Conservation (phyloP, 1,139 yeast species). For the Casaregolazyma lundiana region DNA sequence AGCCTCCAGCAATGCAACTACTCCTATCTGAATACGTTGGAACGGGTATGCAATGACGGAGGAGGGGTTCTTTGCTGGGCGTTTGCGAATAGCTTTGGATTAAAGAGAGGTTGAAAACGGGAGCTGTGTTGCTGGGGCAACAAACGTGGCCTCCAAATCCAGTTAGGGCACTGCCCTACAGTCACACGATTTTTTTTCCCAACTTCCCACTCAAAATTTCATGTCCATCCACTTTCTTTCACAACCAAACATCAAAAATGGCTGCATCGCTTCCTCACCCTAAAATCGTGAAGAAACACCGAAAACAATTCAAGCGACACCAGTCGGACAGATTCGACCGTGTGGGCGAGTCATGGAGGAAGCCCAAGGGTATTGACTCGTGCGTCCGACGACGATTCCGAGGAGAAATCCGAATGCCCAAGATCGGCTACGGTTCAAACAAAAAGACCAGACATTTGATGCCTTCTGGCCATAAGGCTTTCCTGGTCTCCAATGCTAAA, state of each 20-base stretch:
- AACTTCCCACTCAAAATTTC: slow-evolving; percentile 8
- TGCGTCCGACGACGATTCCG: slow-evolving; percentile 99
- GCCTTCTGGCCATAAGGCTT: slow-evolving; percentile 98
- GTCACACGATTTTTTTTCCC: background rate
- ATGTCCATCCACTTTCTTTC: background rate
- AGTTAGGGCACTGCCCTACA: slow-evolving; percentile 1
- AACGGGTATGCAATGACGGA: background rate
- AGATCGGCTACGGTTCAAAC: slow-evolving; percentile 99
- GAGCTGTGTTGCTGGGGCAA: slow-evolving; percentile 6
- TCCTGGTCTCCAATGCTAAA: slow-evolving; percentile 85
- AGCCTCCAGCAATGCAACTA: too few relatives aligned
- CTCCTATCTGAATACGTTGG: background rate
- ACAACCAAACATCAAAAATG: slow-evolving; percentile 44
- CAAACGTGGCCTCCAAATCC: too few relatives aligned
- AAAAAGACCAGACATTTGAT: slow-evolving; percentile 93
- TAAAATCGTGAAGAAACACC: slow-evolving; percentile 99
- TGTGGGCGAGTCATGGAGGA: slow-evolving; percentile 99
- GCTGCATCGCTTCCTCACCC: slow-evolving; percentile 98
- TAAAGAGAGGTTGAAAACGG: background rate
- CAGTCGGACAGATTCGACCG: slow-evolving; percentile 99
- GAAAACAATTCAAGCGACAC: slow-evolving; percentile 96
- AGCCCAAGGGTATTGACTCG: slow-evolving; percentile 99
- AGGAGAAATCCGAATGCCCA: slow-evolving; percentile 99
- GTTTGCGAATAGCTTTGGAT: background rate
- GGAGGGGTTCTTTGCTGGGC: background rate